phyloP scores from a whole-genome alignment of 305 asterid species.

The Solanum hybrid region DNA sequence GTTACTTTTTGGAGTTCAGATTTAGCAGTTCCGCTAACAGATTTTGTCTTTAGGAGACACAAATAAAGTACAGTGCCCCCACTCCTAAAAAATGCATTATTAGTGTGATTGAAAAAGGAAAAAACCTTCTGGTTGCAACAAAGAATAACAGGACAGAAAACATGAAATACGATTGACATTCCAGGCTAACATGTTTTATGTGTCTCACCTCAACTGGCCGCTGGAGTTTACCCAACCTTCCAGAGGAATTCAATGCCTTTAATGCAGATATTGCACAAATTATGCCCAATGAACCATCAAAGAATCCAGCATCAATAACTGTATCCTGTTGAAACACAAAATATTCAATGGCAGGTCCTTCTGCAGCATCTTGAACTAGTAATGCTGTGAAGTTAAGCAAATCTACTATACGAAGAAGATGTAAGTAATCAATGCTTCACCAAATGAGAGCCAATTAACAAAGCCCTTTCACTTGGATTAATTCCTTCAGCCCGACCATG shows the following conservation, averaged over 20 bases:
- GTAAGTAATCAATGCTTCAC: constrained; percentile 29
- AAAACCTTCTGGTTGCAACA: background rate
- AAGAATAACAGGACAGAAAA: background rate
- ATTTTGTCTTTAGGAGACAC: background rate
- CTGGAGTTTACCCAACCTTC: constrained; percentile 52
- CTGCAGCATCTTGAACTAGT: background rate
- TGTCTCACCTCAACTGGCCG: constrained; percentile 83
- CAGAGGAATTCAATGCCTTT: constrained; percentile 58
- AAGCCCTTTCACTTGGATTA: constrained; percentile 70
- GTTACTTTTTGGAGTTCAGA: background rate
- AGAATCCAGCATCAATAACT: constrained; percentile 86
- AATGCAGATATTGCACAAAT: constrained; percentile 70
- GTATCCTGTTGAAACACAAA: constrained; percentile 60
- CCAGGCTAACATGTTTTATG: background rate
- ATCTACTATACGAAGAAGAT: background rate
- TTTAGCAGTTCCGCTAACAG: background rate
- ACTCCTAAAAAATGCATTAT: background rate
- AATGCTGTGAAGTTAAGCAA: background rate
- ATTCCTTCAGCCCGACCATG: constrained; percentile 84
- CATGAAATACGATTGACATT: background rate
- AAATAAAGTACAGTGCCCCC: background rate
- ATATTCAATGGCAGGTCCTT: background rate
- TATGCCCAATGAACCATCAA: constrained; percentile 88
- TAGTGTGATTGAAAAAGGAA: background rate
- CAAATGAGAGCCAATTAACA: constrained; percentile 96